phyloP scores from a whole-genome alignment of 2,329 filamentous ascomycete genomes.

The Tympanopsis confertula region DNA sequence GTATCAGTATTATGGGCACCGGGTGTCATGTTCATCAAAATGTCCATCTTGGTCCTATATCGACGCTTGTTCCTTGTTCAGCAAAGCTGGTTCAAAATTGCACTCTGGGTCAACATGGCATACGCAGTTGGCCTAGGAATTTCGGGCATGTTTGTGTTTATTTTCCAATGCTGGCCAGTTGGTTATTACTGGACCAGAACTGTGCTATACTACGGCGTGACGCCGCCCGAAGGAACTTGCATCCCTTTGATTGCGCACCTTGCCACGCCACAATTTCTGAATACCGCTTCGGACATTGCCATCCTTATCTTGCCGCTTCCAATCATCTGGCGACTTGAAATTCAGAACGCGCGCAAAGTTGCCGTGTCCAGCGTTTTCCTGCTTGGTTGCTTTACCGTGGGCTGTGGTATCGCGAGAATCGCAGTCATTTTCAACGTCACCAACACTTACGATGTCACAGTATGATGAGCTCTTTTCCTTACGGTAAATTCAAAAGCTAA shows the following conservation, averaged over 20 bases:
- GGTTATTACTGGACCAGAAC: conserved; percentile 3
- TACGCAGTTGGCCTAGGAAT: conserved; percentile 1
- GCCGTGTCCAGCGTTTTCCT: background rate
- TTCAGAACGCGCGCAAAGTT: background rate
- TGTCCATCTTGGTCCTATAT: conserved; percentile 2
- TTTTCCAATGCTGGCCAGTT: conserved; percentile 4
- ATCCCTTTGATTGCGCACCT: background rate
- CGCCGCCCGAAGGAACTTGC: too few relatives aligned
- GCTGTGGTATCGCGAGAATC: too few relatives aligned
- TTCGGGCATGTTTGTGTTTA: background rate
- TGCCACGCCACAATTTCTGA: too few relatives aligned
- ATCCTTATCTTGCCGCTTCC: background rate
- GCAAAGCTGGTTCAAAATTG: background rate
- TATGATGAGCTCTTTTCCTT: too few relatives aligned
- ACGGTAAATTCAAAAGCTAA: too few relatives aligned
- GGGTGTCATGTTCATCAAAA: conserved; percentile 3
- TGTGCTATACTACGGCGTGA: conserved; percentile 1
- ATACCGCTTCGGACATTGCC: too few relatives aligned
- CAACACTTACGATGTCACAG: too few relatives aligned
- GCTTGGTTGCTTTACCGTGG: too few relatives aligned
- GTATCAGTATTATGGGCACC: conserved; percentile 4
- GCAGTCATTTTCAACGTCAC: too few relatives aligned
- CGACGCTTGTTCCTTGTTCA: background rate
- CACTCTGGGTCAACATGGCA: background rate
- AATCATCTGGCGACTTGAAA: background rate